Base-by-base conservation (phyloP, 495 filamentous ascomycete genomes). In the Glonium stellatum region DNA sequence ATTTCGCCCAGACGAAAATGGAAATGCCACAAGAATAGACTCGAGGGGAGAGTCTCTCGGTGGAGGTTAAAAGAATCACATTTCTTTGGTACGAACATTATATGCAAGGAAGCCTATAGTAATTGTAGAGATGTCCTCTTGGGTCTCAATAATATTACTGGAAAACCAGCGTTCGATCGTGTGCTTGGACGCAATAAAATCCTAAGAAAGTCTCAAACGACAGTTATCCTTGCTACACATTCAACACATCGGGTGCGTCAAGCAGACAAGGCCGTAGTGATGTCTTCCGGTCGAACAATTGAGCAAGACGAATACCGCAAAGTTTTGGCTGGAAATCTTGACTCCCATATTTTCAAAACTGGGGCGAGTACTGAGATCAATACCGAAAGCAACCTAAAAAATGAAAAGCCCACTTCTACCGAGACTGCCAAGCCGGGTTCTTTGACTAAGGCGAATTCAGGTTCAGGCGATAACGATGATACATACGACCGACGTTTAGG, bases 211-310 rank as follows among this genome's bases (percentile, higher is more conserved):
- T 35, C 42, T 8, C 59, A 61, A 0, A 73, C 70, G 0, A 77
- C 78, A 0, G 72, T 78, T 2, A 57, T 80, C 5, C 56, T 75
- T 41, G 67, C 74, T 10, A 75, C 71, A 59, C 59, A 72, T 46
- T 58, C 57, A 31, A 53, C 34, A 4, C 55, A 62, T 31, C 39
- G 15, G 22, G 37, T 23, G n/a, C 23, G 15, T 9, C 4, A 61
- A 18, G 48, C 58, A 10, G 61, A 64, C 27, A 42, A 55, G 15
- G 48, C 62, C 21, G 41, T 62, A n/a, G 44, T 64, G 19, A 42
- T 64, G 50, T 25, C 18, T 15, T 11, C 34, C 12, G 58, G 58
- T 11, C 22, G 35, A n/a, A 56, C 62, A 13, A 34, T 50, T 3
- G 58, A 64, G n/a, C 25, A 46, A 31, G 56, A 42, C 10, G 31